Conservation (phyloP, 371 early-diverging fungal genomes). For the Mortierella sp. region DNA sequence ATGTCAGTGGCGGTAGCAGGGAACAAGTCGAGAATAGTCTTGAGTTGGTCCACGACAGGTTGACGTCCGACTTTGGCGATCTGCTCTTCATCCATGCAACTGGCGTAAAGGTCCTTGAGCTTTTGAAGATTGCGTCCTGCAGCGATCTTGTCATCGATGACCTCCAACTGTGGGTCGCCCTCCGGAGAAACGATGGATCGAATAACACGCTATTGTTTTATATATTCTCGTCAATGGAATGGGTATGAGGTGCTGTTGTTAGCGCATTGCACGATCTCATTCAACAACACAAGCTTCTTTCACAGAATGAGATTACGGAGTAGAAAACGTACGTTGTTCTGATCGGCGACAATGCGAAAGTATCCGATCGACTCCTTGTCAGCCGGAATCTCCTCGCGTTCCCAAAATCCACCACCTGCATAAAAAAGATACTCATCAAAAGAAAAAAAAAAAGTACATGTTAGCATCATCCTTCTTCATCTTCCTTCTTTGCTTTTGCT, state of each 20-base stretch:
- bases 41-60: conserved; percentile 63
- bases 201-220: conserved; percentile 40
- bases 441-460: neutral
- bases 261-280: neutral
- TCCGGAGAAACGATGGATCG: conserved; percentile 37
- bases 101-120: conserved; percentile 61
- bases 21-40: conserved; percentile 50
- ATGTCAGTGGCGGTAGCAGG: conserved; percentile 17
- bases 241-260: neutral
- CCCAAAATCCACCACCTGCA: conserved; percentile 66
- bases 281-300: neutral
- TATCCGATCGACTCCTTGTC: conserved; percentile 62
- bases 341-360: conserved; percentile 60
- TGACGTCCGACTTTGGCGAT: conserved; percentile 63
- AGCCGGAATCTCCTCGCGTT: conserved; percentile 64
- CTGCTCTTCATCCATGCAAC: conserved; percentile 69
- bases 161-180: conserved; percentile 3
- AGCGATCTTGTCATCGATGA: conserved; percentile 38
- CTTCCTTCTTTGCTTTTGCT: neutral
- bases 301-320: neutral
- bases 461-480: no score
- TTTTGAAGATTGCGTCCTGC: conserved; percentile 65
- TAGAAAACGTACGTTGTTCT: conserved; percentile 56
- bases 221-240: neutral
- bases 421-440: conserved; percentile 6